Percentiles rank a stretch among this genome's conserved stretches.
Conservation (phyloP, 108 stramenopile genomes). For the Nitzschia palea region DNA sequence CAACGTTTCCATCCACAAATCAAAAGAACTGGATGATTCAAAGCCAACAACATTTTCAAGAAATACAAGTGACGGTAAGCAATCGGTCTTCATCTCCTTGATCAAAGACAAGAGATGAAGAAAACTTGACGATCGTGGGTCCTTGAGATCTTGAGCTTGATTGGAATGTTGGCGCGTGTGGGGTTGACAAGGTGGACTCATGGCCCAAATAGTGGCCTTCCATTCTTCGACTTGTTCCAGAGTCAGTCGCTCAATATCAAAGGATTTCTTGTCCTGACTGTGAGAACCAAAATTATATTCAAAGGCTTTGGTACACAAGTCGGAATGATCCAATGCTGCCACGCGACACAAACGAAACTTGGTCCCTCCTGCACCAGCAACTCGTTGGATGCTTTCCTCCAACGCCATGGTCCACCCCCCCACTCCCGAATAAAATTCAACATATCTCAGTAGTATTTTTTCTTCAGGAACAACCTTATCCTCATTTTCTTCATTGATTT, state of each 20-base stretch:
- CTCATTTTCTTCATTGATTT: neutral
- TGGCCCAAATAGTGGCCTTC: conserved; percentile 71
- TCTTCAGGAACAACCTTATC: neutral
- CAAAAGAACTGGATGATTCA: conserved; percentile 67
- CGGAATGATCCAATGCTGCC: conserved; percentile 81
- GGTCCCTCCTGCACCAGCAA: neutral
- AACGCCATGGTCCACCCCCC: conserved; percentile 89
- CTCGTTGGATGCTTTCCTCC: conserved; percentile 41
- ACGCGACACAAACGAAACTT: conserved; percentile 34
- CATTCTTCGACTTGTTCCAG: conserved; percentile 43
- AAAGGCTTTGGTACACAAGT: conserved; percentile 65
- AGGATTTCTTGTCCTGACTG: conserved; percentile 17
- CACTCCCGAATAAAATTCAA: conserved; percentile 93
- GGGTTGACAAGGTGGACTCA: conserved; percentile 87
- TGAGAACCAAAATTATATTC: conserved; percentile 56
- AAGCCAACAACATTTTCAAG: conserved; percentile 93
- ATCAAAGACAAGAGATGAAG: conserved; percentile 66
- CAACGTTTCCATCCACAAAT: conserved; percentile 48
- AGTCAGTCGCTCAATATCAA: conserved; percentile 61
- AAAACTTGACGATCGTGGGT: conserved; percentile 68
- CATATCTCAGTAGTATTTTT: conserved; percentile 28
- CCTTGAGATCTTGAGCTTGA: conserved; percentile 57
- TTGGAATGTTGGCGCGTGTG: conserved; percentile 61
- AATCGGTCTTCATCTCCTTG: conserved; percentile 32
- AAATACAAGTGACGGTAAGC: conserved; percentile 61